These are phyloP conservation scores for Collariella sp. DNA, from an alignment of 495 filamentous ascomycete species.

Conservation along the genomic window DNA sequence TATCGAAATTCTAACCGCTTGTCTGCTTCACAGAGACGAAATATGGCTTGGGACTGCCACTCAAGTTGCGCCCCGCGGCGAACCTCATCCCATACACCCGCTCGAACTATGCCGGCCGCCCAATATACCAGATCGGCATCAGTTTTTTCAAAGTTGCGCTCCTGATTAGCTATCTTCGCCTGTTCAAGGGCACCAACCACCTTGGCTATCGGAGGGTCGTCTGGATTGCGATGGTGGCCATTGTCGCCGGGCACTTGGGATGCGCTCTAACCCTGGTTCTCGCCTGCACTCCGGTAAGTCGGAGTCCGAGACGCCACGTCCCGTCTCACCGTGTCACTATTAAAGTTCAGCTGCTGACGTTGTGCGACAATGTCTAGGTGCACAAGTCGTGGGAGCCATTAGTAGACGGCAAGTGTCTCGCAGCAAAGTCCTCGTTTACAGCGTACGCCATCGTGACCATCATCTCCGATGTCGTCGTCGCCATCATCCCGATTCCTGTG, in stretches of 20 bases:
- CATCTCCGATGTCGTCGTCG: conserved; percentile 44
- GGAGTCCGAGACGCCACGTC: not conserved
- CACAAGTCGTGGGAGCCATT: conserved; percentile 40
- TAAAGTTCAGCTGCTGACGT: not conserved
- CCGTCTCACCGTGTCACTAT: not conserved
- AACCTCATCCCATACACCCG: conserved; percentile 36
- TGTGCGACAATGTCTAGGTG: conserved; percentile 24
- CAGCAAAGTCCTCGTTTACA: conserved; percentile 45
- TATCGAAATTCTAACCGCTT: not conserved
- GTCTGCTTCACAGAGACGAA: conserved; percentile 35
- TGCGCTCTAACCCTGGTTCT: conserved; percentile 45
- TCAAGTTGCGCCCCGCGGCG: conserved; percentile 32
- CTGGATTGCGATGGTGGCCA: conserved; percentile 37
- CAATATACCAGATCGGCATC: conserved; percentile 52
- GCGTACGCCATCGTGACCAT: conserved; percentile 46
- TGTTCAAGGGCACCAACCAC: conserved; percentile 43
- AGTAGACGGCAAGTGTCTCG: conserved; percentile 39
- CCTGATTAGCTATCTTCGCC: conserved; percentile 48
- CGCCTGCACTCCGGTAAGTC: conserved; percentile 43
- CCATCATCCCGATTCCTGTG: conserved; percentile 47
- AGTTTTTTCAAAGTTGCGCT: conserved; percentile 52
- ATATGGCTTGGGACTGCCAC: conserved; percentile 44
- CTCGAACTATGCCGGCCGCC: conserved; percentile 50
- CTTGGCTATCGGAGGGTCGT: conserved; percentile 39
- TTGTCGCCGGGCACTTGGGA: conserved; percentile 41